Base-by-base conservation (phyloP, 1,284 basidiomycete genomes). In the Sporisorium iseilematis-ciliati region DNA sequence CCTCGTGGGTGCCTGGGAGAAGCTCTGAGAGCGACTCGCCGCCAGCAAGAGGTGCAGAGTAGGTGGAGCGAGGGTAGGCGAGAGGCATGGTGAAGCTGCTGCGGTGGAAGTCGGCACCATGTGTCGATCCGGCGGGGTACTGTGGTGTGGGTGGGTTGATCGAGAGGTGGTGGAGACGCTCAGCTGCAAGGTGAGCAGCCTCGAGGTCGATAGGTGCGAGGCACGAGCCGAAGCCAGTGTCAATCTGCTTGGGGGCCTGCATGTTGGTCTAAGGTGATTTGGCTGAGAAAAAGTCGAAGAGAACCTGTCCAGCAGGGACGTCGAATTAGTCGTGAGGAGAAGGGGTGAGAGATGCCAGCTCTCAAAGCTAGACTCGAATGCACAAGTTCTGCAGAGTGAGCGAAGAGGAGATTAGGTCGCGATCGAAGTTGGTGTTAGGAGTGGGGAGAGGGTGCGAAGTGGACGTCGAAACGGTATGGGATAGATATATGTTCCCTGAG, bases 161-260 rank as follows among this genome's bases (percentile, higher is more conserved):
- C 11, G 53, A 61, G 31, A 69, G 62, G 58, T 56, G 62, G 49
- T 68, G 65, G 18, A 68, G 65, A 25, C 65, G 71, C 62, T 74
- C 71, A 50, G 65, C 65, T 12, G 58, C 60, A n/a, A 57, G 48
- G 52, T 62, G 57, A 26, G 72, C 72, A 31, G 66, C 72, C 56
- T 63, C 57, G 23, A 75, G 63, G 67, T 75, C 64, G 53, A 75
- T 66, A 46, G 72, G 64, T 14, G 72, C 67, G 29, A 75, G 67
- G 49, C 61, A 61, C 10, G 51, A 70, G 55, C 72, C 72, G 51
- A 75, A 75, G 60, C 63, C 63, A 14, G 72, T 75, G 57, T 75
- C 50, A 57, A 70, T 75, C 52, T 69, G 65, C 57, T 70, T 69
- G 16, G 72, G 72, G 7, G 63, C 66, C 62, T 65, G 66, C 72